Base-by-base conservation (phyloP, 176 grass and related monocot species). In the Carex littledalei region DNA sequence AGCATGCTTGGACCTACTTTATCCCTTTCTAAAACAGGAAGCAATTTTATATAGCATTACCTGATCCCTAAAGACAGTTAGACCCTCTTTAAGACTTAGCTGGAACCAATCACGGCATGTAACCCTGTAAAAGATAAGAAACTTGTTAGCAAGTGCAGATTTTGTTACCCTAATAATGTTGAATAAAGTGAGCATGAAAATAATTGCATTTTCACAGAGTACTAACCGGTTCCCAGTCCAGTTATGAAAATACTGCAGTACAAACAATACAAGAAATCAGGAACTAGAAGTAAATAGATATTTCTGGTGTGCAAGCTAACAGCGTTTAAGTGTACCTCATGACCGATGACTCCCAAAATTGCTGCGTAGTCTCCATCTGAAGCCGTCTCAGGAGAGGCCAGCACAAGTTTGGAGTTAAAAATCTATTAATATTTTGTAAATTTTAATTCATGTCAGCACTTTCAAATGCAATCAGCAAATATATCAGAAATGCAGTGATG, bases 51-150 rank as follows among this genome's bases (percentile, higher is more conserved):
- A 59, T 29, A 37, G 68, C 11, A 89, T 81, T 50, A 99, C 96
- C 93, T 99, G 96, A 85, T 95, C 96, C 83, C 96, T 94, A 82
- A 99, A 99, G 60, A 99, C 96, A 58, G 96, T 99, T 57, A 99
- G 50, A 73, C 96, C 96, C 90, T 99, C 96, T 87, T 99, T 99
- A 66, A 99, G 86, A 85, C 93, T 99, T 83, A 99, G 87, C 84
- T 99, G 96, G 93, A 99, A 99, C 96, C 96, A 99, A 86, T 99
- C 96, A 86, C 96, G 96, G 34, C 96, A 99, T 39, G 96, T 99
- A 49, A 99, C 96, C 86, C 96, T 99, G 89, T 67, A 88, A 90
- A 59, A 67, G 32, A 60, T 45, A 58, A 39, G 20, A 57, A 85
- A 47, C 15, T 16, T 22, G 59, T 54, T 26, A 84, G 50, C 13